Conservation (phyloP, 2,329 filamentous ascomycete genomes). For the Didymella glomerata region DNA sequence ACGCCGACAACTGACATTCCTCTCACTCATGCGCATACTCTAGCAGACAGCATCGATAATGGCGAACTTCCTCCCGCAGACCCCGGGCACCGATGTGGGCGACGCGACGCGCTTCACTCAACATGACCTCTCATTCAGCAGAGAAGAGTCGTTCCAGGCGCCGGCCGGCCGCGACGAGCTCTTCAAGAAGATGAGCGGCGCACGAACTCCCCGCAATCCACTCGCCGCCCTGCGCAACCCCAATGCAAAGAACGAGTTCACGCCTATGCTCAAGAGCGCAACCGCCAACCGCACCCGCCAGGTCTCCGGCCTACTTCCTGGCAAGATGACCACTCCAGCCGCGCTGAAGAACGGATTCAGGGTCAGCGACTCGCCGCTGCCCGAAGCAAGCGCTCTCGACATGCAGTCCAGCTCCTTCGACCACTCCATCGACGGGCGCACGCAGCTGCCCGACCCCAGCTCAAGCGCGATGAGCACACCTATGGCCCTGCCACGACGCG, state of each 20-base stretch:
- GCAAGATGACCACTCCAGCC: conserved; percentile 67
- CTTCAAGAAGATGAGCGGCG: conserved; percentile 74
- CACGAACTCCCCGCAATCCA: conserved; percentile 75
- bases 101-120: conserved; percentile 78
- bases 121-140: conserved; percentile 80
- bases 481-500: conserved; percentile 72
- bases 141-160: conserved; percentile 86
- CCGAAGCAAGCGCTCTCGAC: conserved; percentile 72
- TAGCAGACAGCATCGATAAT: conserved; percentile 45
- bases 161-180: conserved; percentile 76
- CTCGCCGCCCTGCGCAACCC: conserved; percentile 67
- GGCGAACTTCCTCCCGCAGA: conserved; percentile 70
- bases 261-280: conserved; percentile 86
- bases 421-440: conserved; percentile 67
- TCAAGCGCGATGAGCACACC: conserved; percentile 86
- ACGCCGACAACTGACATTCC: conserved; percentile 28
- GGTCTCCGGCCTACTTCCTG: conserved; percentile 51
- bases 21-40: conserved; percentile 41
- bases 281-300: conserved; percentile 69
- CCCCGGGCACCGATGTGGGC: conserved; percentile 83
- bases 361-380: conserved; percentile 77
- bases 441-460: conserved; percentile 77
- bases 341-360: conserved; percentile 68
- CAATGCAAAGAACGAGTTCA: conserved; percentile 78
- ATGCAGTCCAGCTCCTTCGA: conserved; percentile 58